Conservation (phyloP, 306 rosid species). For the Psophocarpus tetragonolobus region DNA sequence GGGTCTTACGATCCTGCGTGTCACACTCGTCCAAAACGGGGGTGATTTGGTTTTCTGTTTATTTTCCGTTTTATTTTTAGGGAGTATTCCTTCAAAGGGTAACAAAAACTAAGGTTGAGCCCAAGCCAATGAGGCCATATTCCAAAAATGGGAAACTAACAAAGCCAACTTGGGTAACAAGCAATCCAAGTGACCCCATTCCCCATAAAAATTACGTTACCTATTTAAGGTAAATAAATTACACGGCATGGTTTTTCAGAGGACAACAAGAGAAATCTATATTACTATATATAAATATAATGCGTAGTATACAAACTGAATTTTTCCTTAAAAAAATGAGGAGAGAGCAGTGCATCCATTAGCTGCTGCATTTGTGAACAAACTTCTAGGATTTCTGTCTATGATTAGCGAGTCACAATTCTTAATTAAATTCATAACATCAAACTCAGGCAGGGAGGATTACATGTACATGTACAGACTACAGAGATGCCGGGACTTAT, state of each 20-base stretch:
- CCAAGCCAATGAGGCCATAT: slow-evolving; percentile 5
- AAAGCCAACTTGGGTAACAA: slow-evolving; percentile 6
- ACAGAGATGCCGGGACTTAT: not conserved
- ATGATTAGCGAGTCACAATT: not conserved
- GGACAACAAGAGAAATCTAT: slow-evolving; percentile 19
- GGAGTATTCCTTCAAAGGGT: slow-evolving; percentile 28
- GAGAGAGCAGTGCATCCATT: slow-evolving; percentile 5
- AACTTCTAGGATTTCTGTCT: not conserved
- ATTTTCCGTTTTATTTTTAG: slow-evolving; percentile 34
- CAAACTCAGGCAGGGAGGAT: not conserved
- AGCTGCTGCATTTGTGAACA: slow-evolving; percentile 8
- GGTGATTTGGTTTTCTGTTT: slow-evolving; percentile 25
- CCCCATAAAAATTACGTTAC: slow-evolving; percentile 9
- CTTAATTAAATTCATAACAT: not conserved
- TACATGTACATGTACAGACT: too few relatives aligned
- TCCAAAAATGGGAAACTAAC: slow-evolving; percentile 30
- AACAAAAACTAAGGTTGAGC: not conserved
- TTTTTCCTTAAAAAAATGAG: slow-evolving; percentile 12
- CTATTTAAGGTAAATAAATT: slow-evolving; percentile 32
- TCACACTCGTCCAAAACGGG: slow-evolving; percentile 44
- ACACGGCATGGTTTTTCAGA: not conserved
- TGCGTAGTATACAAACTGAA: not conserved
- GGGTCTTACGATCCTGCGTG: slow-evolving; percentile 12
- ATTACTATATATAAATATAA: too few relatives aligned
- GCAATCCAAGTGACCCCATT: slow-evolving; percentile 7